These are phyloP conservation scores for Daldinia loculata DNA, from an alignment of 495 filamentous ascomycete species.

Conservation along the genomic window DNA sequence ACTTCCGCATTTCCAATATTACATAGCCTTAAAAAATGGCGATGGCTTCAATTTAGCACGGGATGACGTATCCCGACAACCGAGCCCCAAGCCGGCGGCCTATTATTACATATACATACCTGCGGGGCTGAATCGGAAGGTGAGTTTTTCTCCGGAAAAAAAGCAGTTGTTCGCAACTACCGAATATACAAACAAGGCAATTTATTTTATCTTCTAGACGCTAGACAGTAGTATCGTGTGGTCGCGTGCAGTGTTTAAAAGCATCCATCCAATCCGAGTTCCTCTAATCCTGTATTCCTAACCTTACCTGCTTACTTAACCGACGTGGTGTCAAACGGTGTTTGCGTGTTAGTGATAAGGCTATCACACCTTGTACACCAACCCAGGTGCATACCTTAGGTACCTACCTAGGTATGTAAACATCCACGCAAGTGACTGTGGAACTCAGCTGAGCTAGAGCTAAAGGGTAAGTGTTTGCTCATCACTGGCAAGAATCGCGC, in stretches of 20 bases:
- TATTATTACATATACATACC: constrained; percentile 24
- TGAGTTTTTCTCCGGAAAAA: neutral
- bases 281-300: constrained; percentile 38
- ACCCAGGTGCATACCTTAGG: too few relatives aligned
- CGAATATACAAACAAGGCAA: constrained; percentile 3
- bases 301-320: neutral
- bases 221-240: neutral
- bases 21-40: neutral
- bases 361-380: neutral
- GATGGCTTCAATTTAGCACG: constrained; percentile 34
- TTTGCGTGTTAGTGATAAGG: neutral
- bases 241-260: neutral
- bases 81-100: constrained; percentile 12
- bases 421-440: too few relatives aligned
- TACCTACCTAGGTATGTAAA: too few relatives aligned
- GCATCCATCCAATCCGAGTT: constrained; percentile 5
- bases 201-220: neutral
- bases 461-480: too few relatives aligned
- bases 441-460: too few relatives aligned
- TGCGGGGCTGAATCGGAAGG: constrained; percentile 14
- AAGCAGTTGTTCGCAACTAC: constrained; percentile 12
- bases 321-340: neutral
- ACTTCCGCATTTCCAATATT: neutral
- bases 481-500: too few relatives aligned
- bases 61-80: constrained; percentile 27